A percentile compares a stretch with the other conserved stretches of the same genome.
Evolutionary conservation across 2,329 filamentous ascomycete genomes (phyloP).

Genomic region (Fusarium dimerum): DNA sequence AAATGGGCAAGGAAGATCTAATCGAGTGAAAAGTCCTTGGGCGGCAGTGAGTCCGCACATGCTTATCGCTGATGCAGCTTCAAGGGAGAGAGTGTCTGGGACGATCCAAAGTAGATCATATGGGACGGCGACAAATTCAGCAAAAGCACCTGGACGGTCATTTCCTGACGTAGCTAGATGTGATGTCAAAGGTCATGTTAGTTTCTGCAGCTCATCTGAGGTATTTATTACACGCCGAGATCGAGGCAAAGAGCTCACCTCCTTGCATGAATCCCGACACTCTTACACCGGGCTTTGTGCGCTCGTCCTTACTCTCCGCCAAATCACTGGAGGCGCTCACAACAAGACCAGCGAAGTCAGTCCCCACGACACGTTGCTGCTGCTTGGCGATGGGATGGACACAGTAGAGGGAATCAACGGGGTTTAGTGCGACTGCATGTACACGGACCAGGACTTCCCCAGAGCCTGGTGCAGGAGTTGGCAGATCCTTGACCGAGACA

Average conservation of each 20-base stretch:
- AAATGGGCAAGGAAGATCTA: conserved; percentile 39
- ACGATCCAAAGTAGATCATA: conserved; percentile 42
- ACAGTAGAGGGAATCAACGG: conserved; percentile 36
- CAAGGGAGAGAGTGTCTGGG: conserved; percentile 31
- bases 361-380: conserved; percentile 37
- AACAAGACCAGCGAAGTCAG: conserved; percentile 42
- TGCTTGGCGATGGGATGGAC: conserved; percentile 33
- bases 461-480: conserved; percentile 7
- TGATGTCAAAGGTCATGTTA: neutral
- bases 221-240: too few species aligned
- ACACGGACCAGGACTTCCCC: conserved; percentile 27
- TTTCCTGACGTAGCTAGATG: conserved; percentile 40
- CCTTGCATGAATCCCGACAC: conserved; percentile 47
- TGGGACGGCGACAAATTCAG: conserved; percentile 39
- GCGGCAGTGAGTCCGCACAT: conserved; percentile 46
- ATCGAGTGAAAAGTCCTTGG: conserved; percentile 40
- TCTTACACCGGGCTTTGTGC: conserved; percentile 29
- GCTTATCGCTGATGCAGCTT: conserved; percentile 42
- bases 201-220: too few species aligned
- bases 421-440: conserved; percentile 29
- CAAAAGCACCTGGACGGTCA: conserved; percentile 45
- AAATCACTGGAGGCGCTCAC: conserved; percentile 19
- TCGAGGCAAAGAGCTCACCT: conserved; percentile 14
- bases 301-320: conserved; percentile 6
- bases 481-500: conserved; percentile 17